A percentile compares a stretch with the other conserved stretches of the same genome.
Evolutionary conservation across 2,329 filamentous ascomycete genomes (phyloP).

Genomic region (Drechslera avenae): DNA sequence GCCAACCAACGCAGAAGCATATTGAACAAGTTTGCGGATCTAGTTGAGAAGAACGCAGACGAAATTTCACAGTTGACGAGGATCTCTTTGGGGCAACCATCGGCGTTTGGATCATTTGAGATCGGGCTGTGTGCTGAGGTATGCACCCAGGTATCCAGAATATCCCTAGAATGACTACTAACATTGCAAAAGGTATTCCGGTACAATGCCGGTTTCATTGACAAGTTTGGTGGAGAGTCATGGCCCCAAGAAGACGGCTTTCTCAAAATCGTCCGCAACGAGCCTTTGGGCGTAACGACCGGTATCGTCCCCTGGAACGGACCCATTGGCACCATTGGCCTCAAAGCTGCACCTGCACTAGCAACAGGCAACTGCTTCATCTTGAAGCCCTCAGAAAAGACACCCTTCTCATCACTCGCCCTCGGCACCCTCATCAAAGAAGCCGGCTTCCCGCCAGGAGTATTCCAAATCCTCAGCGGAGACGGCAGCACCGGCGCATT

Average conservation of each 20-base stretch:
- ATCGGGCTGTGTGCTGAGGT: slow-evolving; percentile 47
- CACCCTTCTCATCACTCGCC: slow-evolving; percentile 41
- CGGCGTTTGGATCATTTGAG: slow-evolving; percentile 54
- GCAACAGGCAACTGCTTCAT: slow-evolving; percentile 46
- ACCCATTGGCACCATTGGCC: slow-evolving; percentile 47
- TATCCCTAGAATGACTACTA: slow-evolving; percentile 13
- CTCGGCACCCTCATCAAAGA: slow-evolving; percentile 44
- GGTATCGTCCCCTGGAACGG: slow-evolving; percentile 53
- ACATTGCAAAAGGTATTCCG: slow-evolving; percentile 29
- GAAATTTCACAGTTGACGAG: slow-evolving; percentile 45
- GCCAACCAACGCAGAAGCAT: slow-evolving; percentile 36
- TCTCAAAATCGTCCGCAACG: slow-evolving; percentile 50
- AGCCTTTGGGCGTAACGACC: slow-evolving; percentile 51
- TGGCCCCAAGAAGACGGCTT: slow-evolving; percentile 55
- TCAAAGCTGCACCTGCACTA: slow-evolving; percentile 46
- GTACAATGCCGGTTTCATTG: slow-evolving; percentile 46
- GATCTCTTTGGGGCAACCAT: slow-evolving; percentile 55
- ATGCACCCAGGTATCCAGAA: slow-evolving; percentile 16
- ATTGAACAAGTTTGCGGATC: slow-evolving; percentile 41
- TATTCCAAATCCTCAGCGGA: slow-evolving; percentile 49
- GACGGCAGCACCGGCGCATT: slow-evolving; percentile 47
- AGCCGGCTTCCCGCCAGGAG: slow-evolving; percentile 49
- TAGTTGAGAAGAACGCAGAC: slow-evolving; percentile 33
- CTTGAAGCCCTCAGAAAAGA: slow-evolving; percentile 46
- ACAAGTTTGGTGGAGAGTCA: slow-evolving; percentile 43